Evolutionary conservation across 108 stramenopile species (phyloP), one percentile per base, ranked within the genome.

Genomic region (Mayamaea pseudoterrestris): DNA sequence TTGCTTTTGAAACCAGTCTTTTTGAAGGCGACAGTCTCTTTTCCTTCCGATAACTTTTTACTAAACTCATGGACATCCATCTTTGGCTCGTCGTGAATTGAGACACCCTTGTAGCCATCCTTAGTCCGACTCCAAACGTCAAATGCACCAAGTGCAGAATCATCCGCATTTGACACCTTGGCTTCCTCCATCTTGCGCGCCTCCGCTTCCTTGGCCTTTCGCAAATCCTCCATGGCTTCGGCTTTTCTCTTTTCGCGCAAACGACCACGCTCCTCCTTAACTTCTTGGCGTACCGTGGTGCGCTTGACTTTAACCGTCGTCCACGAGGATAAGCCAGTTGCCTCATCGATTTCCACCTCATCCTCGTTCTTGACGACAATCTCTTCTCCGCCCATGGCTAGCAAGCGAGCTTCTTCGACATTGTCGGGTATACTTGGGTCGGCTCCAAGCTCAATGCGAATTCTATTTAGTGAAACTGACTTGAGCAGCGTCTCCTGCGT

Each of bases 91-190:
- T 61, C 66, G 16, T 66, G 53, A 52, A 90, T 90, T 48, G 81
- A 64, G 0, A 90, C 65, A 8, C 87, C 87, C 44, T 84, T 83
- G 56, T 90, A 90, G 7, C 73, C 76, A 21, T 31, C 65, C 18
- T 52, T 59, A 23, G 50, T 30, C 5, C 39, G 51, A 9, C 54
- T 62, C 77, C 76, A 81, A 21, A 76, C 77, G 65, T 82, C 75
- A 55, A 76, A 84, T 13, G 81, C 81, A n/a, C 87, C 87, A 39
- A 90, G 47, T 4, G 87, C 87, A 12, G 78, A 80, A 72, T 90
- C 87, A 41, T 83, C 76, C 2, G 78, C 77, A 64, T 81, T 82
- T 21, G 70, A 67, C 9, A 69, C 69, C 47, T 70, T 78, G 22
- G 82, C 80, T 65, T 83, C 82, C 46, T 90, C 87, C 80, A 84